Evolutionary conservation across 768 basidiomycete species (phyloP).

Genomic region (Mycena albidolilacea): DNA sequence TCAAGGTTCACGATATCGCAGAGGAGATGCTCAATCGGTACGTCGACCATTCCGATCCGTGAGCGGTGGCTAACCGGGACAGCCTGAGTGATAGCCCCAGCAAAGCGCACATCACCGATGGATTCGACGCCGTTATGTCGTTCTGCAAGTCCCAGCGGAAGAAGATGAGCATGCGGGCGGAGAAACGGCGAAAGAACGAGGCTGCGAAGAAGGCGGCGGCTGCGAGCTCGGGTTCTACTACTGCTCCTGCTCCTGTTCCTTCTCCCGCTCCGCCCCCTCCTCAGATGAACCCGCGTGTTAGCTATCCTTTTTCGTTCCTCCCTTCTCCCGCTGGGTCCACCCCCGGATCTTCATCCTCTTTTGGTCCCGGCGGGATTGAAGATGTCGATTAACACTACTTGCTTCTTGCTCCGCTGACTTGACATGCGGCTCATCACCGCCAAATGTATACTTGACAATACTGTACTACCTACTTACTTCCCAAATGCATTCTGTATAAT

Average conservation of each 20-base stretch:
- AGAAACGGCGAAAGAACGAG: slow-evolving; percentile 42
- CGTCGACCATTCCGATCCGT: slow-evolving; percentile 36
- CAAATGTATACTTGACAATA: slow-evolving; percentile 22
- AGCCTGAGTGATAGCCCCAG: slow-evolving; percentile 71
- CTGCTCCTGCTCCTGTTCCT: slow-evolving; percentile 14
- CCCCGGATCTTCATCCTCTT: slow-evolving; percentile 12
- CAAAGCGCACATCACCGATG: slow-evolving; percentile 67
- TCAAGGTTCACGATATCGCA: slow-evolving; percentile 65
- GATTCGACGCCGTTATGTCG: slow-evolving; percentile 59
- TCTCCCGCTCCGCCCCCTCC: slow-evolving; percentile 15
- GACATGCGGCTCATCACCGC: neutral
- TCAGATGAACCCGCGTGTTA: slow-evolving; percentile 1
- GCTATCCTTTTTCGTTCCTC: slow-evolving; percentile 18
- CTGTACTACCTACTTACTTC: slow-evolving; percentile 13
- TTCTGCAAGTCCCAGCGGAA: slow-evolving; percentile 69
- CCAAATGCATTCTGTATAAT: neutral
- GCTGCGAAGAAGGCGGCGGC: slow-evolving; percentile 38
- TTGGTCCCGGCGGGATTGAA: slow-evolving; percentile 44
- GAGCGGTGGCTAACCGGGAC: slow-evolving; percentile 1
- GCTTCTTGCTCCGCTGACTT: slow-evolving; percentile 28
- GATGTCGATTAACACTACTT: slow-evolving; percentile 49
- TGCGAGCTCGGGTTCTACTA: slow-evolving; percentile 11
- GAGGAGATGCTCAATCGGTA: slow-evolving; percentile 71
- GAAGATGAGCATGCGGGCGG: slow-evolving; percentile 45
- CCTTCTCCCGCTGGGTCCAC: slow-evolving; percentile 2